Base-by-base conservation (phyloP, 805 yeast genomes). In the Wickerhamomyces bovis region DNA sequence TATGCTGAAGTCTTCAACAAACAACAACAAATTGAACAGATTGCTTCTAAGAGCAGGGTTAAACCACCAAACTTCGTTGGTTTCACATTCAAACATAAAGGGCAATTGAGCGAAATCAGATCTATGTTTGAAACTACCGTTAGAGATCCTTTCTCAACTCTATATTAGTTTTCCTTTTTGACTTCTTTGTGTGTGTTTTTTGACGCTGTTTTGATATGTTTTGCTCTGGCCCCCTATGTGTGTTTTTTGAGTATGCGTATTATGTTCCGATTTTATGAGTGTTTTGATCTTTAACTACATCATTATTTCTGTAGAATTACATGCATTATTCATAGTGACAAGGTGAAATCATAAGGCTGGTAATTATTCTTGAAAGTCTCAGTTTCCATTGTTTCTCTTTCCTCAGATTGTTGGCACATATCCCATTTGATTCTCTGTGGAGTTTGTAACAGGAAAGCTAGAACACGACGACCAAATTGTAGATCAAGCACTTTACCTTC, bases 1-100 rank as follows among this genome's bases (percentile, higher is more conserved):
- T 94, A 94, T 70, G 92, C 94, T 59, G 99, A 94, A 60, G 99
- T 94, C 13, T 83, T 94, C 73, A 95, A 92, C 53, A 85, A 96
- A 68, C 89, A 89, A 58, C 87, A 78, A 25, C 87, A 85, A 52
- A 83, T 87, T 58, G 97, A 90, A 63, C 81, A 75, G 52, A 67
- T 90, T 61, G 85, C 94, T 30, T 90, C 84, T 44, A 70, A 77
- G 61, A 75, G 78, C 26, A 75, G 75, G 39, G 73, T 76, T 46
- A 71, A 77, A 30, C 72, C 81, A 20, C 80, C 86, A 46, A 83
- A 84, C 58, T 86, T 94, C 63, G 88, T 92, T 49, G 99, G 99
- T 0, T 94, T 94, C 67, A 94, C 99, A 1, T 94, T 89, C 70
- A 86, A 88, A 66, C 99, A 95, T 65, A 85, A 70, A 51, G 70